A percentile compares a stretch with the other conserved stretches of the same genome.
These are phyloP conservation scores for Arachis stenosperma DNA, from an alignment of 306 rosid species.

Conservation along the genomic window DNA sequence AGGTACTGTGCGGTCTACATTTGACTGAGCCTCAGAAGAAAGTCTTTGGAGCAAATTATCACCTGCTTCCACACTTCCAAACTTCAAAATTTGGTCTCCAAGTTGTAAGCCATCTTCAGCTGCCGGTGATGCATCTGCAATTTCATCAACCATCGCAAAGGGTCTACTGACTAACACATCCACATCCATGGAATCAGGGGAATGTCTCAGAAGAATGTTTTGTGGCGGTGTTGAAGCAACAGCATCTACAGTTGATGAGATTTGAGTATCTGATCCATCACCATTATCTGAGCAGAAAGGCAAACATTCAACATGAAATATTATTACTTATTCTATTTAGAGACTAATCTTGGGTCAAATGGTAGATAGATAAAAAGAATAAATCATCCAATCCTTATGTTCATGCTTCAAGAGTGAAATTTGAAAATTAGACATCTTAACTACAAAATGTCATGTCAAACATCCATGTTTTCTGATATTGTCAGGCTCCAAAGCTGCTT, in stretches of 20 bases:
- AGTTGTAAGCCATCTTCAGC: slow-evolving; percentile 90
- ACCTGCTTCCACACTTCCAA: slow-evolving; percentile 83
- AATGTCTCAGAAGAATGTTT: slow-evolving; percentile 47
- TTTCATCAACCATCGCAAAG: slow-evolving; percentile 89
- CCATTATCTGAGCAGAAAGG: slow-evolving; percentile 41
- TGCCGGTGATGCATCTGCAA: slow-evolving; percentile 85
- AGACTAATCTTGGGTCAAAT: slow-evolving; percentile 23
- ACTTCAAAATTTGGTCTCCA: slow-evolving; percentile 89
- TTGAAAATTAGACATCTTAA: slow-evolving; percentile 15
- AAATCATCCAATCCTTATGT: background rate
- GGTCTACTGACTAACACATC: slow-evolving; percentile 65
- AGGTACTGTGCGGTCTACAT: slow-evolving; percentile 57
- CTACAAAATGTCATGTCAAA: slow-evolving; percentile 20
- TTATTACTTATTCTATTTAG: background rate
- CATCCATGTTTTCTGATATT: background rate
- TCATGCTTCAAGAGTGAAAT: background rate
- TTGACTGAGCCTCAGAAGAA: slow-evolving; percentile 76
- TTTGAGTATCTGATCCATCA: slow-evolving; percentile 51
- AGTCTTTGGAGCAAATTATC: slow-evolving; percentile 72
- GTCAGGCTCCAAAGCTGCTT: background rate
- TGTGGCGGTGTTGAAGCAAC: slow-evolving; percentile 50
- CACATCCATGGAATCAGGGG: slow-evolving; percentile 57
- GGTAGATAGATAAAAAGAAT: slow-evolving; percentile 2
- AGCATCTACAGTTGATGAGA: slow-evolving; percentile 40
- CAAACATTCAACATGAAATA: slow-evolving; percentile 33